Evolutionary conservation across 2,329 filamentous ascomycete species (phyloP).

Genomic region (Trichoderma afroharzianum): DNA sequence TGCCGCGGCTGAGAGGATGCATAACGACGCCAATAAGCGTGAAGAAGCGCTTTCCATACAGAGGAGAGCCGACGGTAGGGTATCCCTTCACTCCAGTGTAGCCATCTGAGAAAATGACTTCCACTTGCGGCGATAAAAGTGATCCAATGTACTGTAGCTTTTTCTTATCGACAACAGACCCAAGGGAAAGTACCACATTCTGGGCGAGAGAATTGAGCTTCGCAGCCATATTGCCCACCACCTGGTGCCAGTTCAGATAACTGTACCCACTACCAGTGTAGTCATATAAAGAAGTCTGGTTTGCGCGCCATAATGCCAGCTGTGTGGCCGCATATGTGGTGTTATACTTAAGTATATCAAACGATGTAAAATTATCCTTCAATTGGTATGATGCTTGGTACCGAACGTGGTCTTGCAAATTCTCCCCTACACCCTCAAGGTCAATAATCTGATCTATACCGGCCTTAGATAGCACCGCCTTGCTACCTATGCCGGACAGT

Average conservation of each 20-base stretch:
- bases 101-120: not conserved
- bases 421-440: conserved; percentile 37
- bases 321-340: not conserved
- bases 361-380: conserved; percentile 27
- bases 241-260: not conserved
- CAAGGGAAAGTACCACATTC: not conserved
- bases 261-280: not conserved
- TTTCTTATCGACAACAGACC: conserved; percentile 24
- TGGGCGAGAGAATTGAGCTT: not conserved
- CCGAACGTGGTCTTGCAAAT: conserved; percentile 34
- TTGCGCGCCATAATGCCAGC: not conserved
- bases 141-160: not conserved
- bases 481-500: conserved; percentile 40
- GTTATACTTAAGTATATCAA: conserved; percentile 25
- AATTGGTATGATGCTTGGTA: conserved; percentile 33
- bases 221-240: not conserved
- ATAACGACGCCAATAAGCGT: not conserved
- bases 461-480: conserved; percentile 30
- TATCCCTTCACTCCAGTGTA: conserved; percentile 15
- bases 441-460: conserved; percentile 32
- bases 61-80: not conserved
- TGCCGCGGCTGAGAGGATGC: not conserved
- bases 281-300: not conserved
- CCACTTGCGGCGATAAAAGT: not conserved
- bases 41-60: not conserved